Percentiles rank a stretch among this genome's conserved stretches.
phyloP scores from a whole-genome alignment of 805 yeast genomes.

The Metschnikowia corniflorae region DNA sequence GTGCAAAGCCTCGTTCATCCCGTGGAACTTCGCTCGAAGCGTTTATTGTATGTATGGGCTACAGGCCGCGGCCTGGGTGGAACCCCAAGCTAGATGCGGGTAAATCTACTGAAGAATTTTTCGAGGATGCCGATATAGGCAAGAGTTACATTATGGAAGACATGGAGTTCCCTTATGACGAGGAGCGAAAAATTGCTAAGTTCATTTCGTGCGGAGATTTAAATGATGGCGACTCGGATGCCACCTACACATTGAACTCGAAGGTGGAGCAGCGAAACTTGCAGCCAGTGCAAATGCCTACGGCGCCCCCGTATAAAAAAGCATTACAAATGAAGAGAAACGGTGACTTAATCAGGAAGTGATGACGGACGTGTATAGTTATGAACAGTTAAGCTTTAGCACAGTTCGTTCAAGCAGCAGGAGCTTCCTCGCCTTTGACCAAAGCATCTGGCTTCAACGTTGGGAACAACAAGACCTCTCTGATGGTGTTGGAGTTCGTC shows the following conservation, averaged over 20 bases:
- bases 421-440: constrained; percentile 34
- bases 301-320: constrained; percentile 93
- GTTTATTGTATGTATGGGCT: constrained; percentile 87
- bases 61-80: constrained; percentile 83
- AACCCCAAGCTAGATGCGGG: constrained; percentile 56
- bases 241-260: constrained; percentile 68
- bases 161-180: constrained; percentile 46
- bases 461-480: constrained; percentile 97
- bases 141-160: constrained; percentile 47
- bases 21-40: constrained; percentile 94
- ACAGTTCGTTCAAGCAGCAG: constrained; percentile 1
- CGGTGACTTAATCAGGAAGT: constrained; percentile 43
- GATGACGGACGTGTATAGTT: not conserved
- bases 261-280: constrained; percentile 46
- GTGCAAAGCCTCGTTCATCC: constrained; percentile 95
- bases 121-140: constrained; percentile 60
- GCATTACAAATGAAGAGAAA: constrained; percentile 84
- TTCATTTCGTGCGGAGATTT: constrained; percentile 95
- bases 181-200: constrained; percentile 79
- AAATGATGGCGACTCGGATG: constrained; percentile 87
- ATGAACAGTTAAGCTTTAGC: not conserved
- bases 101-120: constrained; percentile 77
- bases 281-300: constrained; percentile 93
- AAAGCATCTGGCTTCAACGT: constrained; percentile 89
- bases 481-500: constrained; percentile 92